These are phyloP conservation scores for Brettanomyces custersianus DNA, from an alignment of 805 yeast species.

Conservation along the genomic window DNA sequence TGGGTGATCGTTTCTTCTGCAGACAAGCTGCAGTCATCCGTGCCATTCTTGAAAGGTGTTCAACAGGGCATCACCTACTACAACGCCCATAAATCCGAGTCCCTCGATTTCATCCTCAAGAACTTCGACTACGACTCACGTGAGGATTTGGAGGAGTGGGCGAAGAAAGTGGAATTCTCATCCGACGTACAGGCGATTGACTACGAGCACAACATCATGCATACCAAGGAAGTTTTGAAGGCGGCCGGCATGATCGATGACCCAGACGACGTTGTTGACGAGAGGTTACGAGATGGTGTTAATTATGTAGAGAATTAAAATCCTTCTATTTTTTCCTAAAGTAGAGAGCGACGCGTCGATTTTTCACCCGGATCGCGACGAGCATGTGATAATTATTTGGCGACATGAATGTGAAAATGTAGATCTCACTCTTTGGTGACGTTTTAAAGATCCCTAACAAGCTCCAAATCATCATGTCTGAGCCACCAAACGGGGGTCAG, in stretches of 20 bases:
- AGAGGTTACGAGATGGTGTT: conserved; percentile 6
- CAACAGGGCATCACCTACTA: conserved; percentile 65
- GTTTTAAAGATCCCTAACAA: no score
- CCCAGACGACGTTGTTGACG: conserved; percentile 11
- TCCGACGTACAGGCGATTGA: conserved; percentile 39
- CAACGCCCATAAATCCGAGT: conserved; percentile 49
- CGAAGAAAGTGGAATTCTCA: conserved; percentile 62
- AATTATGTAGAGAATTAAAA: no score
- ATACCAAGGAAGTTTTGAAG: conserved; percentile 48
- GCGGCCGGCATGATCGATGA: conserved; percentile 51
- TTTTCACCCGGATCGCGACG: no score
- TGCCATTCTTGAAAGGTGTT: conserved; percentile 43
- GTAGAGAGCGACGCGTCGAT: no score
- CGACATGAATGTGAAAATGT: no score
- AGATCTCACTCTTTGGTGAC: no score
- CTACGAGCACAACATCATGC: conserved; percentile 39
- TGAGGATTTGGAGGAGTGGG: conserved; percentile 77
- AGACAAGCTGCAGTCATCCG: conserved; percentile 21
- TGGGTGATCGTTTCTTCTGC: conserved; percentile 67
- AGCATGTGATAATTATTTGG: no score
- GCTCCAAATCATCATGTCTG: no score
- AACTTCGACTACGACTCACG: conserved; percentile 62
- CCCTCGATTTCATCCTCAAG: conserved; percentile 51
- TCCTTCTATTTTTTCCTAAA: background rate
- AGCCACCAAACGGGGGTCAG: no score